These are phyloP conservation scores for Skeletonema marinoi DNA, from an alignment of 108 stramenopile species.

Conservation along the genomic window DNA sequence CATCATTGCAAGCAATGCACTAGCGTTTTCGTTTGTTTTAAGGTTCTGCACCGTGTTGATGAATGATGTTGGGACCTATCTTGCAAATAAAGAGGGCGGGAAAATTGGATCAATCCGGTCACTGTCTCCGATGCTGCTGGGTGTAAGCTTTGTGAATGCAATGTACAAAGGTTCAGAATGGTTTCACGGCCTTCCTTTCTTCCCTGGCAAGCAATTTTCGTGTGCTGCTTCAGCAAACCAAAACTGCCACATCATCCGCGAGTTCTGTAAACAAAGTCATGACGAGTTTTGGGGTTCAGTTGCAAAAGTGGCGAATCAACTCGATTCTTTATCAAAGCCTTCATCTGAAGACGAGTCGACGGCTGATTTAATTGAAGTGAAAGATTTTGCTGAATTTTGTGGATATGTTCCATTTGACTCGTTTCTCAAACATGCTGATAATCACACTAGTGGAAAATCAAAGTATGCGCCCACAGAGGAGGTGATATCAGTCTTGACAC, in stretches of 20 bases:
- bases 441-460: background rate
- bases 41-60: slow-evolving; percentile 32
- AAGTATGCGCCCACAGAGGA: slow-evolving; percentile 36
- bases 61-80: background rate
- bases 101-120: slow-evolving; percentile 21
- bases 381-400: slow-evolving; percentile 30
- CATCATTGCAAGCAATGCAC: slow-evolving; percentile 32
- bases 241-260: slow-evolving; percentile 5
- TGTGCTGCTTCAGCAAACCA: background rate
- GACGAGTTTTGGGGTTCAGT: slow-evolving; percentile 30
- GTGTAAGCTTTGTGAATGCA: slow-evolving; percentile 22
- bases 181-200: slow-evolving; percentile 38
- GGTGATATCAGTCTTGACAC: slow-evolving; percentile 16
- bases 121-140: slow-evolving; percentile 30
- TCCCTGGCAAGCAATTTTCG: background rate
- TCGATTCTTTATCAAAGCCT: slow-evolving; percentile 13
- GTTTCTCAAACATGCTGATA: slow-evolving; percentile 10
- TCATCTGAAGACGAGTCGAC: background rate
- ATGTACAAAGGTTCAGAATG: slow-evolving; percentile 38
- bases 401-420: slow-evolving; percentile 37
- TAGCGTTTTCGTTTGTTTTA: slow-evolving; percentile 41
- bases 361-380: slow-evolving; percentile 8
- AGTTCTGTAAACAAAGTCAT: slow-evolving; percentile 26
- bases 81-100: slow-evolving; percentile 4
- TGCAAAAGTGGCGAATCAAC: slow-evolving; percentile 21